Percentiles rank a stretch among this genome's conserved stretches.
These are phyloP conservation scores for Tremellales sp. DNA, from an alignment of 1,284 basidiomycete genomes.

Conservation along the genomic window DNA sequence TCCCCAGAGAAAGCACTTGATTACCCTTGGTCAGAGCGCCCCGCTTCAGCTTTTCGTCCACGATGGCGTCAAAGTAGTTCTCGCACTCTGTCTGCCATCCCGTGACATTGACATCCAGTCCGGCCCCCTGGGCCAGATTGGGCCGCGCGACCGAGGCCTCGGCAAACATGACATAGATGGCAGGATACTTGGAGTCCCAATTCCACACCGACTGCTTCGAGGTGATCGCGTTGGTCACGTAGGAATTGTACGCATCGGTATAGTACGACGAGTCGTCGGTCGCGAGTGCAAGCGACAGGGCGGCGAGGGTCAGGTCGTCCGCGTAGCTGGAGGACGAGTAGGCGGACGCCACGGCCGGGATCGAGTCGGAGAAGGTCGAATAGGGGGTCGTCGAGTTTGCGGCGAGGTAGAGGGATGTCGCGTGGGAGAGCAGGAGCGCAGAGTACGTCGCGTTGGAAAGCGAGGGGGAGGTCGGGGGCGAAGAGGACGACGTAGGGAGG, in stretches of 20 bases:
- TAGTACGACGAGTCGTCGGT: slow-evolving; percentile 61
- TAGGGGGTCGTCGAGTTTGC: slow-evolving; percentile 53
- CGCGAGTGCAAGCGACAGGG: slow-evolving; percentile 70
- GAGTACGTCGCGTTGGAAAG: slow-evolving; percentile 74
- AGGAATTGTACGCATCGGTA: slow-evolving; percentile 63
- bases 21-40: slow-evolving; percentile 58
- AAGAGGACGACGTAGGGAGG: slow-evolving; percentile 40
- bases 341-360: slow-evolving; percentile 60
- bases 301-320: slow-evolving; percentile 57
- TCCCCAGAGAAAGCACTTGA: slow-evolving; percentile 4
- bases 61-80: slow-evolving; percentile 67
- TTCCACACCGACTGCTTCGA: slow-evolving; percentile 66
- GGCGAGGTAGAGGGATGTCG: slow-evolving; percentile 71
- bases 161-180: slow-evolving; percentile 65
- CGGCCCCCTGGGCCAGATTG: slow-evolving; percentile 59
- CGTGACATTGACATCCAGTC: slow-evolving; percentile 55
- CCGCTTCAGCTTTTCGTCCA: slow-evolving; percentile 56
- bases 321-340: slow-evolving; percentile 66
- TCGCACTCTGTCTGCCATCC: slow-evolving; percentile 71
- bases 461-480: slow-evolving; percentile 57
- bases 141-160: slow-evolving; percentile 49
- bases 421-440: slow-evolving; percentile 64
- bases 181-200: slow-evolving; percentile 81
- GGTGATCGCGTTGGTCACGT: slow-evolving; percentile 58
- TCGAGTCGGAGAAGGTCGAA: slow-evolving; percentile 52